Conservation (phyloP, 257 asterid species). For the Ophiorrhiza pumila region DNA sequence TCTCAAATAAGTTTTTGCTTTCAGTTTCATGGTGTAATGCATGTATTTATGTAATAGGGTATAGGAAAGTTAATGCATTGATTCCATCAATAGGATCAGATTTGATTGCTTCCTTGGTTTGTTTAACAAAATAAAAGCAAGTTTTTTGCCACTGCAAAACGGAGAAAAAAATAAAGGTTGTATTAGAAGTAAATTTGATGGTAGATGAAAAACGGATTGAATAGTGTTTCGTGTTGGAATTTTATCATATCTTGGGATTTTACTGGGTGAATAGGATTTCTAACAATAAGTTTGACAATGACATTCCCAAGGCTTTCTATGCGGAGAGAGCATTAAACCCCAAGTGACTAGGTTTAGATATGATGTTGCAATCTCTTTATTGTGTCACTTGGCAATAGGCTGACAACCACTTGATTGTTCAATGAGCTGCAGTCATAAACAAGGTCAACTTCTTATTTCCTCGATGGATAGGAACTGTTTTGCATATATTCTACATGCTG, state of each 20-base stretch:
- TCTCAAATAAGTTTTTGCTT: neutral
- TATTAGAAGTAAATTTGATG: neutral
- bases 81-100: neutral
- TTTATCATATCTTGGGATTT: neutral
- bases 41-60: neutral
- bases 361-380: neutral
- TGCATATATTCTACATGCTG: neutral
- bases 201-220: neutral
- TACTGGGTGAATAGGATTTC: neutral
- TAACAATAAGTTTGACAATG: neutral
- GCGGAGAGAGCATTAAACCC: neutral
- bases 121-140: neutral
- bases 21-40: neutral
- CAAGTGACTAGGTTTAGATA: neutral
- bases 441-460: neutral
- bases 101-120: neutral
- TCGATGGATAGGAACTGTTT: neutral
- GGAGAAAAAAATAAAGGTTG: neutral
- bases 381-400: neutral
- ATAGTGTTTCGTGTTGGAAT: neutral
- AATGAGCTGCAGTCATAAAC: neutral
- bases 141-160: neutral
- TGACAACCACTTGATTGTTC: neutral
- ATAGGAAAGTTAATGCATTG: neutral
- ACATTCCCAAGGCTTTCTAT: neutral